Conservation (phyloP, 192 early-diverging fungal genomes). For the Entomortierella beljakovae region DNA sequence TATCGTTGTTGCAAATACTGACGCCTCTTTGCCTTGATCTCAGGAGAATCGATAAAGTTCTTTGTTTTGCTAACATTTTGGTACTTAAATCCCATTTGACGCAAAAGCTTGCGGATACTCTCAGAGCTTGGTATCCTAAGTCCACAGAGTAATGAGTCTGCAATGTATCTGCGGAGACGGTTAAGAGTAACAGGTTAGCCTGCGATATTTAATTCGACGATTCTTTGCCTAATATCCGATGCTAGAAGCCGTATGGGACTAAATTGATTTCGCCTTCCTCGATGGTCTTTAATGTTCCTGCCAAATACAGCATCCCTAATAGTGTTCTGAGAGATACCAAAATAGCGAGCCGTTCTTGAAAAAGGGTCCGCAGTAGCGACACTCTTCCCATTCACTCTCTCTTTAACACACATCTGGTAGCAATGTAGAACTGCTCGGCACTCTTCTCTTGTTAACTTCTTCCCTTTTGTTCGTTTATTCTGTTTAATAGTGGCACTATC, state of each 20-base stretch:
- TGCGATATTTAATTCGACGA: background rate
- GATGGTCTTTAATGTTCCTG: background rate
- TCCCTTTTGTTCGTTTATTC: constrained; percentile 11
- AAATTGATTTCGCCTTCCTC: background rate
- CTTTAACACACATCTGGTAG: constrained; percentile 1
- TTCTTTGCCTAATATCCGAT: constrained; percentile 7
- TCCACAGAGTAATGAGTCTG: too few relatives aligned
- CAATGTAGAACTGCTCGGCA: constrained; percentile 10
- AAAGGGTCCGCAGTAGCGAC: background rate
- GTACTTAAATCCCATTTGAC: constrained; percentile 6
- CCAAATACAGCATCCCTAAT: background rate
- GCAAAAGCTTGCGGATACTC: constrained; percentile 10
- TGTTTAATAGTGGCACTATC: background rate
- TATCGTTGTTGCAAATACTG: constrained; percentile 14
- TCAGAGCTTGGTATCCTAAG: constrained; percentile 1
- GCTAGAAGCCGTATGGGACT: background rate
- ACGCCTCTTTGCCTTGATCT: background rate
- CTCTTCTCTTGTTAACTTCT: constrained; percentile 12
- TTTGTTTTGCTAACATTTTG: constrained; percentile 5
- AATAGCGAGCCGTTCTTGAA: constrained; percentile 8
- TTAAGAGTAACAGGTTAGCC: constrained; percentile 6
- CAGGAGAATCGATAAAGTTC: constrained; percentile 16
- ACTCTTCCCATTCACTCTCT: background rate
- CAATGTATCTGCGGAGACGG: background rate
- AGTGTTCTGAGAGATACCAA: constrained; percentile 20